Percentiles rank a stretch among this genome's conserved stretches.
phyloP scores from a whole-genome alignment of 805 yeast species.

The Kurtzmaniella fragi region DNA sequence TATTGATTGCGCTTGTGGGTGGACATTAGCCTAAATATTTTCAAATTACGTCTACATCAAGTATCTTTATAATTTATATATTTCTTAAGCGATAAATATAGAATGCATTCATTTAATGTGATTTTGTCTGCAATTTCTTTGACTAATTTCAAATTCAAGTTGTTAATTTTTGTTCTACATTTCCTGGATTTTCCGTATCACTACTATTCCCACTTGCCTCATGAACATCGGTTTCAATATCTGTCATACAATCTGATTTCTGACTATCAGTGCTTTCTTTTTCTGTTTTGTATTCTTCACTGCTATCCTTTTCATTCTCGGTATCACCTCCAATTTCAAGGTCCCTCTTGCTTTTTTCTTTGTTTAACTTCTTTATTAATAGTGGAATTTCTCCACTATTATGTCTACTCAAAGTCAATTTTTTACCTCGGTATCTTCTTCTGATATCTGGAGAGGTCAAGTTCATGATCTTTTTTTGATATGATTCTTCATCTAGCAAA shows the following conservation, averaged over 20 bases:
- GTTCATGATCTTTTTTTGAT: constrained; percentile 10
- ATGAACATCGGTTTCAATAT: no score
- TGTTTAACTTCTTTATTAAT: constrained; percentile 1
- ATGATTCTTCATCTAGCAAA: constrained; percentile 6
- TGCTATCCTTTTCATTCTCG: not conserved
- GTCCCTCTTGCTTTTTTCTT: constrained; percentile 1
- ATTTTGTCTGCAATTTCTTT: no score
- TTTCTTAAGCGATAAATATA: no score
- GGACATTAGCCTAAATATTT: constrained; percentile 10
- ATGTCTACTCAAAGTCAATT: constrained; percentile 3
- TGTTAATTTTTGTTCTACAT: no score
- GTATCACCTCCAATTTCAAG: constrained; percentile 3
- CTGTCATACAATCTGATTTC: constrained; percentile 2
- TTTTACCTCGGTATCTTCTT: constrained; percentile 7
- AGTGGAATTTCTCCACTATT: constrained; percentile 3
- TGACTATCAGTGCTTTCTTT: not conserved
- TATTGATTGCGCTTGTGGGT: constrained; percentile 17
- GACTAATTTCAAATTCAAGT: no score
- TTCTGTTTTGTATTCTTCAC: not conserved
- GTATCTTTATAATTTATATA: no score
- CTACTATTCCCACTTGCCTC: no score
- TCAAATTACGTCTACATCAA: no score
- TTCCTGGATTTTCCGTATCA: no score
- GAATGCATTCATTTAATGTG: no score
- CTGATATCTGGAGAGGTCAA: constrained; percentile 22